Conservation (phyloP, 225 moss, liverwort and hornwort species). For the Sphagnum tenellum region DNA sequence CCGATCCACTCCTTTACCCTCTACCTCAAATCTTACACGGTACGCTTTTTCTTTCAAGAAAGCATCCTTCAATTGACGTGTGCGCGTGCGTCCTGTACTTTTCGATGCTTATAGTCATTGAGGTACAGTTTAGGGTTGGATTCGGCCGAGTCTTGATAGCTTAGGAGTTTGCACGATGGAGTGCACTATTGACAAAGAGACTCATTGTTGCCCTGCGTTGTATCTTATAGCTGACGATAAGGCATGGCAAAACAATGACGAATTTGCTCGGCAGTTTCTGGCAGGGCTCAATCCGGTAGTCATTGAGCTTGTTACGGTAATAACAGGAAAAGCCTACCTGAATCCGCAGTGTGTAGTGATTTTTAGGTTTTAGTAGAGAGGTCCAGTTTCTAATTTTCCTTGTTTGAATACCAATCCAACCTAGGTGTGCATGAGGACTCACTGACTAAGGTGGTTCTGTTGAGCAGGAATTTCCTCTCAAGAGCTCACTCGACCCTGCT, state of each 20-base stretch:
- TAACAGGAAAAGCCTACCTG: no score
- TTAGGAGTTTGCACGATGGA: no score
- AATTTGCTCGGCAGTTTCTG: constrained; percentile 56
- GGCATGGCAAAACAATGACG: constrained; percentile 58
- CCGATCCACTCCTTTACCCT: constrained; percentile 12
- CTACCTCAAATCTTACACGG: constrained; percentile 23
- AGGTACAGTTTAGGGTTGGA: no score
- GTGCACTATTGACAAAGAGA: no score
- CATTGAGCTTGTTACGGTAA: constrained; percentile 23
- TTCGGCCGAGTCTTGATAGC: no score
- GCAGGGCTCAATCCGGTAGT: constrained; percentile 59
- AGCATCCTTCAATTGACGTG: not conserved
- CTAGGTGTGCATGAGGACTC: no score
- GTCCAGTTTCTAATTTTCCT: not conserved
- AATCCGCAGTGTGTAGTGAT: no score
- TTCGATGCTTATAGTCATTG: no score
- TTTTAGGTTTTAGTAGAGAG: not conserved
- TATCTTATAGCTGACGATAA: constrained; percentile 15
- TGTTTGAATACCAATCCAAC: not conserved
- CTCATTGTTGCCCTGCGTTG: no score
- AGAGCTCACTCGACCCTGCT: constrained; percentile 28
- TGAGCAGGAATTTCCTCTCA: constrained; percentile 57
- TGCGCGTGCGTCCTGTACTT: no score
- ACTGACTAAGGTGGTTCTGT: not conserved
- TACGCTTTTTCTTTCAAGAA: not conserved